These are phyloP conservation scores for Cicer bijugum DNA, from an alignment of 306 rosid genomes.

Conservation along the genomic window DNA sequence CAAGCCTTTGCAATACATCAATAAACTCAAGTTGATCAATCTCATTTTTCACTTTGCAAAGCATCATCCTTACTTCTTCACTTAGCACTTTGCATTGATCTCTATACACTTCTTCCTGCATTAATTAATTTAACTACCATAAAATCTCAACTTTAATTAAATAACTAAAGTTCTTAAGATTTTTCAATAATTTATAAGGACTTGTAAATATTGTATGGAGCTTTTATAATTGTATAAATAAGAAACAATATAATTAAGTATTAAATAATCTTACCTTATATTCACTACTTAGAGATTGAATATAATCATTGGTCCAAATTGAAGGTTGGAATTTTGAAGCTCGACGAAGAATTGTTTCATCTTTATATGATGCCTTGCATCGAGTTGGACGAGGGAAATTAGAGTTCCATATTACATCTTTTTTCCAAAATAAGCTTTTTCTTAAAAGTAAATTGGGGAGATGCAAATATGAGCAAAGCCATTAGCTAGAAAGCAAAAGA, in stretches of 20 bases:
- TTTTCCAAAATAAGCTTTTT: background rate
- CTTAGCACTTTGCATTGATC: background rate
- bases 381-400: background rate
- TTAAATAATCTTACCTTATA: background rate
- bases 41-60: background rate
- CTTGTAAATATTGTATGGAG: background rate
- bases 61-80: constrained; percentile 20
- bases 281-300: constrained; percentile 15
- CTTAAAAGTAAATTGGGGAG: background rate
- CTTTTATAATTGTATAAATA: background rate
- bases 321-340: constrained; percentile 23
- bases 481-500: background rate
- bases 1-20: constrained; percentile 4
- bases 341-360: constrained; percentile 13
- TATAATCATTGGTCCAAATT: constrained; percentile 19
- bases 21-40: constrained; percentile 11
- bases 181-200: background rate
- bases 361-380: background rate
- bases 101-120: background rate
- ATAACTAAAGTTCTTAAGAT: no score
- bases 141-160: no score
- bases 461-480: background rate
- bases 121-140: background rate
- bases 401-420: background rate
- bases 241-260: background rate